Evolutionary conservation across 768 basidiomycete species (phyloP), one percentile per base, ranked within the genome.

Genomic region (Xerocomellus amylosporus): DNA sequence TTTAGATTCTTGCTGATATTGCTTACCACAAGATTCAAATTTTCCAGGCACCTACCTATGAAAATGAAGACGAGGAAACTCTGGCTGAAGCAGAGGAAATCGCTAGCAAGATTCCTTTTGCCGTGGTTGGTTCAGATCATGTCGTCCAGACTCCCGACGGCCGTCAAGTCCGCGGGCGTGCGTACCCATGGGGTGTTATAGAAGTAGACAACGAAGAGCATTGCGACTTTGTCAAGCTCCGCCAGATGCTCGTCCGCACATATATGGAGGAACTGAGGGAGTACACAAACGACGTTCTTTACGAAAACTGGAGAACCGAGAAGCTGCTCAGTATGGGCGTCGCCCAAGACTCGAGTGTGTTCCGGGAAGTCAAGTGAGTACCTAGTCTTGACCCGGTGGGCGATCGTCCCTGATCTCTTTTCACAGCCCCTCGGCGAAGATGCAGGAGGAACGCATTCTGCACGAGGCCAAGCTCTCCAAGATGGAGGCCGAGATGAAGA

Each of bases 401-500:
- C 2, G 49, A 41, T 44, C 31, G 61, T 42, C 58, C 57, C 49
- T 69, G 36, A 65, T 46, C 24, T 49, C 46, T 55, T 53, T 45
- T 53, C 44, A 2, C 63, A 98, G 96, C 75, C 97, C 97, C 58
- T 95, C 95, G 46, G 91, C 90, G 55, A 89, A 93, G 74, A 83
- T 93, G 77, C 93, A 95, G 60, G 97, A 99, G 70, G 97, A 99
- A 70, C 90, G 97, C 53, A 79, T 92, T 49, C 73, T 98, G 68
- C 96, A 99, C 75, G 96, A 99, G 75, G 90, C 91, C 62, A 98
- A 98, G 73, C 84, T 99, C 51, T 84, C 92, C 52, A 99, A 99
- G 86, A 98, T 98, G 88, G 97, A 99, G 77, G 90, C 94, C 52
- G 97, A 98, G 81, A 99, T 99, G 97, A 98, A 98, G 85, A 93